Base-by-base conservation (phyloP, 257 asterid species). In the Lithospermum erythrorhizon region DNA sequence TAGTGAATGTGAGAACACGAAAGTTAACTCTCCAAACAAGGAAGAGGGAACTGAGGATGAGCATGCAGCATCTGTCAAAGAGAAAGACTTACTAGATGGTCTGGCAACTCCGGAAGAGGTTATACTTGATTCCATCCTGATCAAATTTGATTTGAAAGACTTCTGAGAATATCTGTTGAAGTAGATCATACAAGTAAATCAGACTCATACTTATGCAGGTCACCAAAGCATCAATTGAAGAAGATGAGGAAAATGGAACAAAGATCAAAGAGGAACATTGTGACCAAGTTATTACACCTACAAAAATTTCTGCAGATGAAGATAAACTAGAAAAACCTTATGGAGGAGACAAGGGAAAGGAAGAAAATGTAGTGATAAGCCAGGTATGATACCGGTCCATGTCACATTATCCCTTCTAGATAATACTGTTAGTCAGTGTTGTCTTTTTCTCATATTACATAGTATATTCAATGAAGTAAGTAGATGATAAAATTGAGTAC, bases 271-370 rank as follows among this genome's bases (percentile, higher is more conserved):
- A 52, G 30, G 47, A 21, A 17, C 21, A 56, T 15, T 22, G 62
- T 27, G 30, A 21, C 29, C 17, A 41, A 41, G 17, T 11, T 41
- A 41, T 41, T 41, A 14, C 13, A 41, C 14, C 49, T 41, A 13
- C 49, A 1, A 14, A 41, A 11, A 3, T 41, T 63, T 35, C 71
- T 56, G 53, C 57, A 29, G 70, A 65, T 67, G 67, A 61, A 69
- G 69, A 20, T 61, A 68, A 59, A 54, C 64, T 14, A 48, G 66
- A 25, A 54, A 23, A 17, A 52, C 5, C 47, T 57, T 35, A 48
- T 57, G 70, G 65, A 54, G 63, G 62, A 25, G 69, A 59, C 51
- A 53, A n/a, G 47, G 60, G 41, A 51, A 35, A 35, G 53, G 76
- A 64, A 57, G 65, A 54, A 53, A 56, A 41, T 17, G 53, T 55